Evolutionary conservation across 345 rosid genomes (phyloP).

Genomic region (Microcos paniculata): DNA sequence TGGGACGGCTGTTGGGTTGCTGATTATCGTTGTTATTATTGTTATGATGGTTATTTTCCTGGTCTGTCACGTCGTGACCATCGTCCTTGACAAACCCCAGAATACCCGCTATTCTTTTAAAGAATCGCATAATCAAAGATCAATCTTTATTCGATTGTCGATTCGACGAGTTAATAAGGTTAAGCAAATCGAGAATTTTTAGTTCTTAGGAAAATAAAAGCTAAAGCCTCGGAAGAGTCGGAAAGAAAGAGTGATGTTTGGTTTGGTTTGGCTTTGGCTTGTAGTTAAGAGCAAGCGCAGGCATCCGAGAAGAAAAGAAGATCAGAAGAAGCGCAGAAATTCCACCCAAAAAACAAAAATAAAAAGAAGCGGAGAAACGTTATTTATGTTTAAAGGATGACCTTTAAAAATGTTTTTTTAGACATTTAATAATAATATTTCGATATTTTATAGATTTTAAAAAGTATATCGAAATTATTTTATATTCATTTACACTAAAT

Average conservation of each 20-base stretch:
- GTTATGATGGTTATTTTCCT: slow-evolving; percentile 31
- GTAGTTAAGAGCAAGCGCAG: not conserved
- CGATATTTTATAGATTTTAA: too few species aligned
- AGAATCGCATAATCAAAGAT: slow-evolving; percentile 61
- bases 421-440: too few species aligned
- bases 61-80: slow-evolving; percentile 47
- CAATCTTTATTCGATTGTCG: not conserved
- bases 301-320: not conserved
- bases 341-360: too few species aligned
- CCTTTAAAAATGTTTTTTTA: too few species aligned
- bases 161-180: not conserved
- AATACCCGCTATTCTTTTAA: slow-evolving; percentile 79
- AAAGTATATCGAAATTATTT: too few species aligned
- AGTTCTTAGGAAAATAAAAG: not conserved
- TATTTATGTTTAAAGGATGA: too few species aligned
- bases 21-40: slow-evolving; percentile 17
- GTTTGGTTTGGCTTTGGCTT: not conserved
- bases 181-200: not conserved
- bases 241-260: not conserved
- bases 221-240: not conserved
- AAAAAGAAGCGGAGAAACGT: too few species aligned
- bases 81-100: slow-evolving; percentile 74
- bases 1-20: slow-evolving; percentile 24
- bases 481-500: too few species aligned
- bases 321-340: not conserved